These are phyloP conservation scores for Marsdenia floribunda DNA, from an alignment of 257 asterid genomes.

Conservation along the genomic window DNA sequence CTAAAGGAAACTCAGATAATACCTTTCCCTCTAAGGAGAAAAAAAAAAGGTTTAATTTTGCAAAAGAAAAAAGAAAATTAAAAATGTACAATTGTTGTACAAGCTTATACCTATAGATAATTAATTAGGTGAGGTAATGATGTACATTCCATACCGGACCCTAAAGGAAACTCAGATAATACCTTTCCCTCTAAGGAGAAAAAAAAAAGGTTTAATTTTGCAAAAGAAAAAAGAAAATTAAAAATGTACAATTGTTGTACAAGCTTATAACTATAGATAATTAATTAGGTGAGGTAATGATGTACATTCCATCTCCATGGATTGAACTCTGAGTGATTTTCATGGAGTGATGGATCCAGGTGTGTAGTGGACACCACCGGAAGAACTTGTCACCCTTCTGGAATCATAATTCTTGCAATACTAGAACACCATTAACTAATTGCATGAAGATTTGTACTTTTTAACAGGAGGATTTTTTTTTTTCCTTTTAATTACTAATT, in stretches of 20 bases:
- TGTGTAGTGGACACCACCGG: constrained; percentile 54
- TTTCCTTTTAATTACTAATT: not conserved
- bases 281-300: no score
- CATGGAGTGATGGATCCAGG: constrained; percentile 61
- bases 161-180: no score
- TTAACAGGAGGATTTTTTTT: no score
- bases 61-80: no score
- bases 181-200: no score
- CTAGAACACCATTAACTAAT: no score
- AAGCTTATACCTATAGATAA: not conserved
- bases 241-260: not conserved
- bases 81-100: not conserved
- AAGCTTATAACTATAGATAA: not conserved
- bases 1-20: no score
- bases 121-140: no score
- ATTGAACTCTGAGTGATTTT: constrained; percentile 44
- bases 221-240: no score
- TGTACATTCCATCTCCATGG: constrained; percentile 72
- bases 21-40: no score
- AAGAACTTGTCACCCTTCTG: constrained; percentile 77
- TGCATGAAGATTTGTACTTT: no score
- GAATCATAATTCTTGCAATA: constrained; percentile 50
- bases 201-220: not conserved
- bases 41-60: not conserved
- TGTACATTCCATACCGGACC: constrained; percentile 54